Evolutionary conservation across 331 rosid species (phyloP).

Genomic region (Malus hybrid): DNA sequence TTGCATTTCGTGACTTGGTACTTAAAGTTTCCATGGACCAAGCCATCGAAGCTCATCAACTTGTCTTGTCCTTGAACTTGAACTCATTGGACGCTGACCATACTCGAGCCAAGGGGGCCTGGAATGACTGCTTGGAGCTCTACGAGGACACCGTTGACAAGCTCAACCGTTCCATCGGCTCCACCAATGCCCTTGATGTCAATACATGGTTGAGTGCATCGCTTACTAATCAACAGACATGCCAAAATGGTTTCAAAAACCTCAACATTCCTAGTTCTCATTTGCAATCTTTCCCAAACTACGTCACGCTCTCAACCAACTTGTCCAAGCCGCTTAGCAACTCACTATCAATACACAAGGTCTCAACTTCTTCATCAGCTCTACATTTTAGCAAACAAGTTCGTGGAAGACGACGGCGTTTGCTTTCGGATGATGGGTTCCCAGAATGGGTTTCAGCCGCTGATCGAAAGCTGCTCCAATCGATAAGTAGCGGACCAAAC

Average conservation of each 20-base stretch:
- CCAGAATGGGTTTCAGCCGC: constrained; percentile 45
- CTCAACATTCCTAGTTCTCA: constrained; percentile 26
- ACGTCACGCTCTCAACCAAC: constrained; percentile 28
- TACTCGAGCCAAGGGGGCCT: constrained; percentile 33
- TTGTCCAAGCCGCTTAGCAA: constrained; percentile 58
- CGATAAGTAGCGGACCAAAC: neutral
- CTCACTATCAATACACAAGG: constrained; percentile 39
- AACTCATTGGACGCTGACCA: neutral
- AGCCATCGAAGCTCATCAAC: constrained; percentile 43
- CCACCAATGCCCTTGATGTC: constrained; percentile 29
- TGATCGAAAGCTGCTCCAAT: constrained; percentile 47
- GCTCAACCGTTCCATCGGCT: constrained; percentile 39
- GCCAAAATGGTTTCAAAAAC: constrained; percentile 57
- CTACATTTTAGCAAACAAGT: too few species aligned
- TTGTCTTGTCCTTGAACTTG: constrained; percentile 24
- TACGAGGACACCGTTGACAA: constrained; percentile 49
- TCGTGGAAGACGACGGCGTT: too few species aligned
- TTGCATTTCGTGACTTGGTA: constrained; percentile 36
- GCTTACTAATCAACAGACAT: constrained; percentile 58
- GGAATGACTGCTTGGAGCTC: constrained; percentile 60
- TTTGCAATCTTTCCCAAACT: constrained; percentile 22
- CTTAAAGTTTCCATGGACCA: constrained; percentile 47
- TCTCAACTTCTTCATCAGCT: too few species aligned
- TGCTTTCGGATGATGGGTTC: constrained; percentile 1
- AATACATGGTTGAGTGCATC: constrained; percentile 59